Evolutionary conservation across 768 basidiomycete species (phyloP).

Genomic region (Amanita inopinata): DNA sequence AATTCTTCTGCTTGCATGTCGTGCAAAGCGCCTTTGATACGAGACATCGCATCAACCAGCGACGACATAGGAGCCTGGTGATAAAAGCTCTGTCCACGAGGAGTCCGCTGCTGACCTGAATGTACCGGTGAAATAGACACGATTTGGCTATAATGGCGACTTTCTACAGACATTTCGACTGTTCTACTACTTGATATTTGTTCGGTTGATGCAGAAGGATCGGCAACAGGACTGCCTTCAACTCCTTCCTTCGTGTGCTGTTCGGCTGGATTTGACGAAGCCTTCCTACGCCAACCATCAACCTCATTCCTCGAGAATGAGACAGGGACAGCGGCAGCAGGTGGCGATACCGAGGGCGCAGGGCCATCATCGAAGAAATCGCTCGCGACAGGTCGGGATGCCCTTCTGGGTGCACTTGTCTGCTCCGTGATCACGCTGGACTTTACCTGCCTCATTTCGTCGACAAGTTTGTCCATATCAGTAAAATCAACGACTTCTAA

Average conservation of each 20-base stretch:
- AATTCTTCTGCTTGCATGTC: constrained; percentile 47
- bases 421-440: constrained; percentile 10
- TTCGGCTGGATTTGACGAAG: constrained; percentile 2
- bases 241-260: background rate
- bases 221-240: background rate
- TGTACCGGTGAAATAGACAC: constrained; percentile 18
- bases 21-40: constrained; percentile 74
- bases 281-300: constrained; percentile 25
- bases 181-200: constrained; percentile 3
- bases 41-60: constrained; percentile 74
- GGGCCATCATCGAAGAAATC: constrained; percentile 61
- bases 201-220: background rate
- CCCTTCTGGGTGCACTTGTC: constrained; percentile 15
- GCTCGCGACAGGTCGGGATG: constrained; percentile 46
- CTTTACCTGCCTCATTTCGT: constrained; percentile 17
- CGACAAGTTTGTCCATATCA: constrained; percentile 64
- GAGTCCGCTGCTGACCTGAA: constrained; percentile 20
- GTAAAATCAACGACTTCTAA: constrained; percentile 77
- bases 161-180: background rate
- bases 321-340: background rate
- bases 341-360: constrained; percentile 9
- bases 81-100: constrained; percentile 32
- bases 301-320: constrained; percentile 22
- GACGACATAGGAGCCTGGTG: constrained; percentile 58
- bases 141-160: constrained; percentile 10